Conservation (phyloP, 2,329 filamentous ascomycete species). For the Aspergillus niger region DNA sequence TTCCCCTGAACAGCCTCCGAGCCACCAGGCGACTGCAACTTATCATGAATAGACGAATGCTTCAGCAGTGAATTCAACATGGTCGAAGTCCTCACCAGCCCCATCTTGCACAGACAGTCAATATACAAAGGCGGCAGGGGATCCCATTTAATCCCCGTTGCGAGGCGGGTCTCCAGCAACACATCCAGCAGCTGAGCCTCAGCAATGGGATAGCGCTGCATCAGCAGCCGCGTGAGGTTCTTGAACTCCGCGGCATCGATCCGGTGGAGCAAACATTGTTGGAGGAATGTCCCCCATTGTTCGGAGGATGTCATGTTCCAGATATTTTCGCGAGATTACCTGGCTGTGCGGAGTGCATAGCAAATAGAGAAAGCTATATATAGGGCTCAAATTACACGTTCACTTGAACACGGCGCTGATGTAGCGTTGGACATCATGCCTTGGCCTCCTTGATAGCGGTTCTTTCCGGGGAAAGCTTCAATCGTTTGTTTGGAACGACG, state of each 20-base stretch:
- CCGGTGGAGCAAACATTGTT: slow-evolving; percentile 39
- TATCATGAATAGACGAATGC: slow-evolving; percentile 39
- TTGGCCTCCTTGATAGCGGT: slow-evolving; percentile 3
- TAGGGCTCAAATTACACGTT: slow-evolving; percentile 7
- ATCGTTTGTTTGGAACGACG: slow-evolving; percentile 13
- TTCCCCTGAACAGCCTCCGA: slow-evolving; percentile 11
- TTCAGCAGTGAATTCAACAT: slow-evolving; percentile 37
- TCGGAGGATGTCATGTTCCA: slow-evolving; percentile 32
- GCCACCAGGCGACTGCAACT: slow-evolving; percentile 3
- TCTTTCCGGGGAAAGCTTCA: slow-evolving; percentile 10
- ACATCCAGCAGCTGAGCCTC: slow-evolving; percentile 38
- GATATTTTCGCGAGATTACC: slow-evolving; percentile 3
- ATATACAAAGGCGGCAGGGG: slow-evolving; percentile 46
- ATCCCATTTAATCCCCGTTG: slow-evolving; percentile 42
- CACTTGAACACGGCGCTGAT: neutral
- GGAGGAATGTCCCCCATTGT: slow-evolving; percentile 43
- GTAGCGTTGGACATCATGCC: slow-evolving; percentile 17
- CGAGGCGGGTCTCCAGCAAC: slow-evolving; percentile 37
- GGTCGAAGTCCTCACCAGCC: slow-evolving; percentile 35
- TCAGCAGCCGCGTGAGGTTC: slow-evolving; percentile 38
- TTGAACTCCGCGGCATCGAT: slow-evolving; percentile 43
- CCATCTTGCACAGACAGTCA: slow-evolving; percentile 39
- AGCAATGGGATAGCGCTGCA: slow-evolving; percentile 33
- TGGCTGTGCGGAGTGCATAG: slow-evolving; percentile 7
- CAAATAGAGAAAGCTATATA: neutral